Conservation (phyloP, 306 rosid genomes). For the Arachis stenosperma region DNA sequence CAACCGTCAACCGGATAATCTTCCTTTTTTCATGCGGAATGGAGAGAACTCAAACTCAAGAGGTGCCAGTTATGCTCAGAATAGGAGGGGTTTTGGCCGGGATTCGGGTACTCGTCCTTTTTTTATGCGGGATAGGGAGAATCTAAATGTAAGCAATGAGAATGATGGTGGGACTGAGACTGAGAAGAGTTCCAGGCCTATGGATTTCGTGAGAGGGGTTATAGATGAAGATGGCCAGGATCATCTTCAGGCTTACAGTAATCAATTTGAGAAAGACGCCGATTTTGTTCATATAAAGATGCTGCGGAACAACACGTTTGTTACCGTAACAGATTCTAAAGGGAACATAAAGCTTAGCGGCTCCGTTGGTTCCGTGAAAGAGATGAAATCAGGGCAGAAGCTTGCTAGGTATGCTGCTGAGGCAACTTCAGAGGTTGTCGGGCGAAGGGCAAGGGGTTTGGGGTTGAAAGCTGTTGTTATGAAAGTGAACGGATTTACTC, state of each 20-base stretch:
- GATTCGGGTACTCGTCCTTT: slow-evolving; percentile 30
- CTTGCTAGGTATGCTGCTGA: slow-evolving; percentile 70
- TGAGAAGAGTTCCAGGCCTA: slow-evolving; percentile 37
- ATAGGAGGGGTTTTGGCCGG: neutral
- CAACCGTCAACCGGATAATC: too few relatives aligned
- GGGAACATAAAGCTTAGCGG: slow-evolving; percentile 73
- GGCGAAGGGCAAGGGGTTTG: slow-evolving; percentile 61
- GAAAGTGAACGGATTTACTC: slow-evolving; percentile 76
- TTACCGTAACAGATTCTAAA: slow-evolving; percentile 69
- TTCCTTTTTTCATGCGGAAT: neutral
- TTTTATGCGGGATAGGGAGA: slow-evolving; percentile 37
- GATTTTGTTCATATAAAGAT: slow-evolving; percentile 85
- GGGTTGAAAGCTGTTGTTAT: slow-evolving; percentile 78
- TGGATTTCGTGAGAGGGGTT: slow-evolving; percentile 69
- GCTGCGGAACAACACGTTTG: slow-evolving; percentile 71
- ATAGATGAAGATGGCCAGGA: slow-evolving; percentile 51
- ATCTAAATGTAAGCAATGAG: slow-evolving; percentile 36
- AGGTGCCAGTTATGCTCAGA: neutral
- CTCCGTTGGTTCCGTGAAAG: slow-evolving; percentile 67
- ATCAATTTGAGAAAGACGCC: slow-evolving; percentile 53
- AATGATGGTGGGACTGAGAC: slow-evolving; percentile 47
- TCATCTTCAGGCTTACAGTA: slow-evolving; percentile 13
- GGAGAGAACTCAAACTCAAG: slow-evolving; percentile 8
- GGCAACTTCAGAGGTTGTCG: slow-evolving; percentile 77
- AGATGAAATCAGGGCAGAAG: slow-evolving; percentile 71